phyloP scores from a whole-genome alignment of 1,139 yeast species.

The Spathaspora jeffriesii region DNA sequence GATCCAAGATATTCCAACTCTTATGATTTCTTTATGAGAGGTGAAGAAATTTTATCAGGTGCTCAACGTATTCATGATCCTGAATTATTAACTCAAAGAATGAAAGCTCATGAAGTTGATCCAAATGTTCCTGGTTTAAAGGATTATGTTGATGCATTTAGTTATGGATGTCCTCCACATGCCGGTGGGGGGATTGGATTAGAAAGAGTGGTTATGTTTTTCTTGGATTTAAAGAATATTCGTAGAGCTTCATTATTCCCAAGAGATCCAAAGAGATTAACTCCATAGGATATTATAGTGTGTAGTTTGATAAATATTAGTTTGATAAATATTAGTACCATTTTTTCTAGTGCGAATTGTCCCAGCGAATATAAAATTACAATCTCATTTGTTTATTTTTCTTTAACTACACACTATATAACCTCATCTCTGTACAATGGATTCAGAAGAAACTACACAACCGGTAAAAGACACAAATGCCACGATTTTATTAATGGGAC shows the following conservation, averaged over 20 bases:
- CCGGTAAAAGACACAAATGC: conserved; percentile 56
- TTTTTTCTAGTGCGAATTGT: neutral
- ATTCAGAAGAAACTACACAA: conserved; percentile 17
- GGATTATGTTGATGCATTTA: conserved; percentile 92
- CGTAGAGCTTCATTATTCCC: conserved; percentile 99
- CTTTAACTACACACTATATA: neutral
- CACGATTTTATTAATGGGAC: conserved; percentile 81
- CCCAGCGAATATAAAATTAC: no score
- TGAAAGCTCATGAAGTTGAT: conserved; percentile 81
- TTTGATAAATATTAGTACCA: neutral
- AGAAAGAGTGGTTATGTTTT: conserved; percentile 98
- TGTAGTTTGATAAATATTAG: neutral
- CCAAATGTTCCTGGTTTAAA: conserved; percentile 78
- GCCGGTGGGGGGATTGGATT: conserved; percentile 99
- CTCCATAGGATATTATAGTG: conserved; percentile 69
- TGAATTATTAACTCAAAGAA: conserved; percentile 75
- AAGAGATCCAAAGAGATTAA: conserved; percentile 94
- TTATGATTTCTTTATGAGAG: conserved; percentile 99
- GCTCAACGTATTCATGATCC: conserved; percentile 99
- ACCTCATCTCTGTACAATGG: conserved; percentile 21
- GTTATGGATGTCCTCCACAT: conserved; percentile 96
- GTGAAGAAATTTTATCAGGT: conserved; percentile 98
- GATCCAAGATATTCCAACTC: conserved; percentile 93
- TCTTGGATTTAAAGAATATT: conserved; percentile 92
- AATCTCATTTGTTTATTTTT: no score